phyloP scores from a whole-genome alignment of 306 rosid genomes.

The Benincasa hispida region DNA sequence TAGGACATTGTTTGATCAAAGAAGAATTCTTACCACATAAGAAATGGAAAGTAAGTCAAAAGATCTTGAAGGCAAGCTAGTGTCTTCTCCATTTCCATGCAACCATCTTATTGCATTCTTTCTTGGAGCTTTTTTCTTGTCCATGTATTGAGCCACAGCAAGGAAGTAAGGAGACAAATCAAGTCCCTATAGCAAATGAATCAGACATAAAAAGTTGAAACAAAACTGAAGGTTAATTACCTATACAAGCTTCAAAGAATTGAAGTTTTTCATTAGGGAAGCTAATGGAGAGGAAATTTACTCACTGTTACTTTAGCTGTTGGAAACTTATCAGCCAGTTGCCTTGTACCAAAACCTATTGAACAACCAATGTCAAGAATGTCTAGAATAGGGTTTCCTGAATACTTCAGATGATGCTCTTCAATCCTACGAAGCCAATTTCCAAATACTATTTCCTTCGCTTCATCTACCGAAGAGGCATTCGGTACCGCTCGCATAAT shows the following conservation, averaged over 20 bases:
- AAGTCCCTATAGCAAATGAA: conserved; percentile 35
- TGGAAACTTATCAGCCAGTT: conserved; percentile 45
- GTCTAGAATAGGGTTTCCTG: conserved; percentile 27
- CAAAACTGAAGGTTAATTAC: background rate
- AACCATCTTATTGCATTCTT: conserved; percentile 40
- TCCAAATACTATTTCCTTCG: conserved; percentile 29
- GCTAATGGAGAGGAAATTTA: background rate
- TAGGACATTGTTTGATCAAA: background rate
- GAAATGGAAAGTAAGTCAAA: conserved; percentile 45
- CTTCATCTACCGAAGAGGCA: conserved; percentile 42
- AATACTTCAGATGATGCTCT: conserved; percentile 35
- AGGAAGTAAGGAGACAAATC: conserved; percentile 66
- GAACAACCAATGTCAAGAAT: conserved; percentile 58
- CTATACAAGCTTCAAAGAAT: background rate
- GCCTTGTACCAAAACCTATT: conserved; percentile 43
- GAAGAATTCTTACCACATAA: conserved; percentile 29
- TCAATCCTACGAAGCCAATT: conserved; percentile 48
- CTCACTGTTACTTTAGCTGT: conserved; percentile 43
- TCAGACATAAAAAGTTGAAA: background rate
- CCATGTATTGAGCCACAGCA: conserved; percentile 51
- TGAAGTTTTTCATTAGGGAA: background rate
- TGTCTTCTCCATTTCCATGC: conserved; percentile 55
- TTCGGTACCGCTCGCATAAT: conserved; percentile 32
- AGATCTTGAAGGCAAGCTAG: conserved; percentile 42
- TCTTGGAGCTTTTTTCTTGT: conserved; percentile 27